Evolutionary conservation across 148 eudicot species (phyloP).

Genomic region (Drosera capensis): DNA sequence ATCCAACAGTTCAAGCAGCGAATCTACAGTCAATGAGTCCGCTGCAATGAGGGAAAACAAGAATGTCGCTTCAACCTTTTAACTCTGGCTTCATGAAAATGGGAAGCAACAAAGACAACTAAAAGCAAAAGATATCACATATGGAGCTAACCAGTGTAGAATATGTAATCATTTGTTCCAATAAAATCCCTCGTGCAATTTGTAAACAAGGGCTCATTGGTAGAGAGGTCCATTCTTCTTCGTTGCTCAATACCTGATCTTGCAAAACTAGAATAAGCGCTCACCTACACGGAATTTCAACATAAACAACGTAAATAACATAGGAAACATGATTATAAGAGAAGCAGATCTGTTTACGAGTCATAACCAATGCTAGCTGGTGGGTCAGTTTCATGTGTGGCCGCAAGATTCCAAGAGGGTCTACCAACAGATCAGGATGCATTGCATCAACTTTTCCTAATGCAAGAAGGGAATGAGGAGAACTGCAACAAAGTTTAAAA

Average conservation of each 20-base stretch:
- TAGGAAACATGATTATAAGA: no score
- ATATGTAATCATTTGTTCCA: slow-evolving; percentile 95
- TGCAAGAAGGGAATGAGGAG: slow-evolving; percentile 60
- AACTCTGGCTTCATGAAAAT: not conserved
- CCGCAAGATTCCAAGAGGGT: slow-evolving; percentile 48
- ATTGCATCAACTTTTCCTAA: slow-evolving; percentile 51
- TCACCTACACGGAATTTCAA: slow-evolving; percentile 36
- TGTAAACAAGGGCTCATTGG: slow-evolving; percentile 86
- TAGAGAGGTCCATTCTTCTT: slow-evolving; percentile 68
- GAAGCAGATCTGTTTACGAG: no score
- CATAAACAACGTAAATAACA: no score
- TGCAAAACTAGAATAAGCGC: slow-evolving; percentile 92
- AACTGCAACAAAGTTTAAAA: slow-evolving; percentile 25
- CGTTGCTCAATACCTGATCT: slow-evolving; percentile 70
- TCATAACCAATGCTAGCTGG: slow-evolving; percentile 54
- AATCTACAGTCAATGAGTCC: slow-evolving; percentile 89
- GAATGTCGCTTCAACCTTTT: not conserved
- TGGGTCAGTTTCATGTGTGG: slow-evolving; percentile 41
- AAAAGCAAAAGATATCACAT: no score
- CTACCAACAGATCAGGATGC: slow-evolving; percentile 41
- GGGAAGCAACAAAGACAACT: no score
- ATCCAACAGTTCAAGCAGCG: slow-evolving; percentile 87
- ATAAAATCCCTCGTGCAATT: slow-evolving; percentile 91
- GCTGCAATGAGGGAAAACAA: slow-evolving; percentile 56
- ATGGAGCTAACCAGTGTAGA: slow-evolving; percentile 76